Base-by-base conservation (phyloP, 1,284 basidiomycete species). In the Coniophora puteana region DNA sequence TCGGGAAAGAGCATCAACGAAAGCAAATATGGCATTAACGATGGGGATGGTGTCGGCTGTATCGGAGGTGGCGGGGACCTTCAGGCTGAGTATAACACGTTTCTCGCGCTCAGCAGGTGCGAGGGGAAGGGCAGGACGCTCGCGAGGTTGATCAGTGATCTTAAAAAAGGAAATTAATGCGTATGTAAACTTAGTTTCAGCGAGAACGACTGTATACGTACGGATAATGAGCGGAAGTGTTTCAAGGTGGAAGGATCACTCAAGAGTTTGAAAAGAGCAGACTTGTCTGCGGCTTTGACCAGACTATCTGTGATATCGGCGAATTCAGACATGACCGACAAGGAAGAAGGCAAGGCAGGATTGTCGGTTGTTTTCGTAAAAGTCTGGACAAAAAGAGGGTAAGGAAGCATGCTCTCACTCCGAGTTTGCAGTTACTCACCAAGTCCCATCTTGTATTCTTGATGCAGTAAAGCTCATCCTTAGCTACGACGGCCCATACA, bases 81-180 rank as follows among this genome's bases (percentile, higher is more conserved):
- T 60, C 31, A 93, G 65, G 27, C 74, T 75, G 44, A 94, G 70
- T 41, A 87, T 73, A 53, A 93, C 70, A 52, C 83, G 83, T 55
- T 89, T 87, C 47, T 78, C 71, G 42, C 76, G 76, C 43, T 77
- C 61, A 65, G 69, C 50, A 56, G 62, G 45, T 48, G 65, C 53
- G 37, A 80, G 53, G 1, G 82, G 74, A 7, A 63, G 66, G 6
- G 54, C 48, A 1, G 91, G 91, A 41, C 84, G 80, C 24, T 73
- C 69, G 43, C 80, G 71, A 8, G 91, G 87, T 57, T 91, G 88
- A 67, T 94, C 91, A 20, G 90, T 89, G 45, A 94, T 74, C 76
- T 85, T 48, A 33, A 39, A 32, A 25, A 13, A 39, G 39, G 21
- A 17, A 30, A 18, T 38, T 42, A 43, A 25, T 49, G 28, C 23